These are phyloP conservation scores for Diaporthe velutina DNA, from an alignment of 2,329 filamentous ascomycete genomes.

Conservation along the genomic window DNA sequence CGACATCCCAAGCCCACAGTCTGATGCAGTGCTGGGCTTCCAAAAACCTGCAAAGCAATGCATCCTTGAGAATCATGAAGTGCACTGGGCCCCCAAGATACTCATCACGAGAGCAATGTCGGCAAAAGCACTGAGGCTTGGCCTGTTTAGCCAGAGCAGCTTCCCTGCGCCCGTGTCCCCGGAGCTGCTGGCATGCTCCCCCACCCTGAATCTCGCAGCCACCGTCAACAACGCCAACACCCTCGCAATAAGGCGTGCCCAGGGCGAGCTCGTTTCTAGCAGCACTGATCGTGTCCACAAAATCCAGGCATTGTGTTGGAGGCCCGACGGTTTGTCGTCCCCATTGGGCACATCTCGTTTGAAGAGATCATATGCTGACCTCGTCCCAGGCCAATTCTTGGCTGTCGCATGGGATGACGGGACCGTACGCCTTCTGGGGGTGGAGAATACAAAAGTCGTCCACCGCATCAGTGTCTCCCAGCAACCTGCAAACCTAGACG, in stretches of 20 bases:
- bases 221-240: conserved; percentile 77
- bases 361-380: conserved; percentile 39
- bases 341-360: conserved; percentile 41
- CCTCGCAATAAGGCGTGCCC: conserved; percentile 82
- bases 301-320: conserved; percentile 71
- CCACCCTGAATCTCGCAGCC: conserved; percentile 86
- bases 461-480: conserved; percentile 73
- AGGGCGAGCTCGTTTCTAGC: conserved; percentile 75
- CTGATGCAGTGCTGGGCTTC: neutral
- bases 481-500: conserved; percentile 46
- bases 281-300: conserved; percentile 56
- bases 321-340: conserved; percentile 68
- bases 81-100: neutral
- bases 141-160: conserved; percentile 68
- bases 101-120: conserved; percentile 33
- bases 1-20: neutral
- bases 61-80: conserved; percentile 26
- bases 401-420: conserved; percentile 89
- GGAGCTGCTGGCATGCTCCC: conserved; percentile 79
- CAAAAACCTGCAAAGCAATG: neutral
- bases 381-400: conserved; percentile 75
- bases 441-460: conserved; percentile 85
- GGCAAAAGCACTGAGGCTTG: conserved; percentile 50
- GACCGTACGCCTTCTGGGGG: conserved; percentile 79
- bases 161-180: conserved; percentile 68